These are phyloP conservation scores for Apophysomyces elegans DNA, from an alignment of 371 early-diverging fungal species.

Conservation along the genomic window DNA sequence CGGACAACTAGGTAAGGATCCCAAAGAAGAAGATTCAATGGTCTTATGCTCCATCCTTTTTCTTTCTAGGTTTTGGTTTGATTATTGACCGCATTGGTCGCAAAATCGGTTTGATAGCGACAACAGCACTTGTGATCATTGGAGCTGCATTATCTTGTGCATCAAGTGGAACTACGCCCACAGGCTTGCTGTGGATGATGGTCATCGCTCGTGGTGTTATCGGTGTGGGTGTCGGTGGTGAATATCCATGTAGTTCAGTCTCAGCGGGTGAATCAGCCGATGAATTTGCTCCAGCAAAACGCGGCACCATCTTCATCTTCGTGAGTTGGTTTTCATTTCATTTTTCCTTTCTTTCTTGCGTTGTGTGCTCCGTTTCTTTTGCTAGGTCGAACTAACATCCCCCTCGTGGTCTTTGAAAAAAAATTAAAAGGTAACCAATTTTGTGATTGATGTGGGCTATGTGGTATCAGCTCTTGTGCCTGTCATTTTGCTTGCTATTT, in stretches of 20 bases:
- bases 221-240: slow-evolving; percentile 62
- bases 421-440: slow-evolving; percentile 35
- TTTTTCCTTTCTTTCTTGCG: background rate
- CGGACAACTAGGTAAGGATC: slow-evolving; percentile 35
- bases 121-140: slow-evolving; percentile 53
- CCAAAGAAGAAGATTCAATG: background rate
- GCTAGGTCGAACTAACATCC: slow-evolving; percentile 7
- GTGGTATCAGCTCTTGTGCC: slow-evolving; percentile 58
- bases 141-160: slow-evolving; percentile 56
- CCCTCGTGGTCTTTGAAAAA: slow-evolving; percentile 5
- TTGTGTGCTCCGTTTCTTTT: background rate
- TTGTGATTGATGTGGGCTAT: slow-evolving; percentile 55
- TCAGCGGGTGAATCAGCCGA: slow-evolving; percentile 62
- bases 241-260: slow-evolving; percentile 59
- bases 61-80: slow-evolving; percentile 41
- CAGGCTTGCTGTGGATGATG: slow-evolving; percentile 59
- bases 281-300: slow-evolving; percentile 47
- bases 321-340: slow-evolving; percentile 24
- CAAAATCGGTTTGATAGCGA: slow-evolving; percentile 55
- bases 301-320: slow-evolving; percentile 54
- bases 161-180: slow-evolving; percentile 28
- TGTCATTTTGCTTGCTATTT: slow-evolving; percentile 48
- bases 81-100: slow-evolving; percentile 57
- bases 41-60: background rate
- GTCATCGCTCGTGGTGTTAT: slow-evolving; percentile 56